A percentile compares a stretch with the other conserved stretches of the same genome.
Evolutionary conservation across 257 asterid species (phyloP).

Genomic region (Ophiorrhiza pumila): DNA sequence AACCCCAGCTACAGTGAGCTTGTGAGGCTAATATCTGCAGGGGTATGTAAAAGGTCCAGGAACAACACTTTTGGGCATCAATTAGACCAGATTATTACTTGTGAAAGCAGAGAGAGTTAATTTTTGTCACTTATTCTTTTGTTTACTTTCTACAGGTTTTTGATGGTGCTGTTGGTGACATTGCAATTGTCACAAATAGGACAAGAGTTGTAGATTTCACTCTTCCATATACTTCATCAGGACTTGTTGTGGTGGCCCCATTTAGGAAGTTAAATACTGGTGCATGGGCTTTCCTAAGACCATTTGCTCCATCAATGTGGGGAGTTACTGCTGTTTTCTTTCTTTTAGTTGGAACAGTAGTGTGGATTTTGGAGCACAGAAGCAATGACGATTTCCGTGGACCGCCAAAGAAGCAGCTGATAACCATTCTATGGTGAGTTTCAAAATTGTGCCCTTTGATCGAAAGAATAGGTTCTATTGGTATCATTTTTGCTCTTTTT

Average conservation of each 20-base stretch:
- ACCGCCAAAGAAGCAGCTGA: conserved; percentile 54
- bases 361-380: conserved; percentile 73
- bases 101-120: neutral
- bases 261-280: conserved; percentile 40
- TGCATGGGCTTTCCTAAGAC: conserved; percentile 64
- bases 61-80: neutral
- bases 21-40: conserved; percentile 55
- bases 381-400: conserved; percentile 73
- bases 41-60: conserved; percentile 53
- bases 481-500: neutral
- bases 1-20: conserved; percentile 70
- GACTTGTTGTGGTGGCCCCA: conserved; percentile 62
- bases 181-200: conserved; percentile 58
- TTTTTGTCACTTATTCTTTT: conserved; percentile 4
- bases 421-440: conserved; percentile 60
- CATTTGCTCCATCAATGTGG: conserved; percentile 56
- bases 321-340: conserved; percentile 48
- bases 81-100: neutral
- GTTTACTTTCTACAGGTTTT: conserved; percentile 32
- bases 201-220: conserved; percentile 56
- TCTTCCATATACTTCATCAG: conserved; percentile 60
- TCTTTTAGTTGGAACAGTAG: conserved; percentile 49
- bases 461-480: neutral
- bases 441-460: neutral
- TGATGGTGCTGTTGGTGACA: conserved; percentile 71